Evolutionary conservation across 177 flowering plant species (phyloP), one percentile per base, ranked within the genome.

Genomic region (Vitis hybrid): DNA sequence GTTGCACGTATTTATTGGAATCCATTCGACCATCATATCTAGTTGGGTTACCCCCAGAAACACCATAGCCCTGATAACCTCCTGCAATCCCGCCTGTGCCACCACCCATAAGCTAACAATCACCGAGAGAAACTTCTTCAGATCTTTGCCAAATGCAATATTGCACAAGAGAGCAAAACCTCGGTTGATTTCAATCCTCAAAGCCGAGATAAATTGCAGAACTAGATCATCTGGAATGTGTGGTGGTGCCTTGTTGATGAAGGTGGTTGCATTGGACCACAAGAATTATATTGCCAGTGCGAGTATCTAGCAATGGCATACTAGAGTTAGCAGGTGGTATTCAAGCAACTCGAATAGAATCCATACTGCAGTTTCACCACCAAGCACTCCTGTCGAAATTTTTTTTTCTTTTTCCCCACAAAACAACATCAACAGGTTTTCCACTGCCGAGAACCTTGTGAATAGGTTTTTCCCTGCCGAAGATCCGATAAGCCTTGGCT

Each of bases 401-500:
- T 91, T 91, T 86, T 91, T 91, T 93, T 85, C 18, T 21, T 21
- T 21, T 21, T 21, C 91, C 93, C 98, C 98, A 93, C 58, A 94
- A 65, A 71, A 93, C 86, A 55, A 91, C 83, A 81, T 94, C 97
- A 50, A 97, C 97, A 58, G 92, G 89, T 73, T 88, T 88, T 64
- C 93, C 93, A 17, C 89, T 85, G 30, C 90, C 90, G 11, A 89
- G 76, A 62, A 85, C 85, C 69, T 85, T 59, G 78, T 89, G 93
- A 11, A 89, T 83, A 18, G 90, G 89, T 71, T 80, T 80, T 76
- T 87, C 81, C 70, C 93, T 79, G 1, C 90, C 91, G 50, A 87
- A 87, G 58, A 88, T 77, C 60, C 88, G 82, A 56, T 67, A 67
- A 61, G 78, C 24, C 78, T 72, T 76, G 46, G 82, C 14, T 65